Conservation (phyloP, 306 rosid species). For the Vigna nakashimae region DNA sequence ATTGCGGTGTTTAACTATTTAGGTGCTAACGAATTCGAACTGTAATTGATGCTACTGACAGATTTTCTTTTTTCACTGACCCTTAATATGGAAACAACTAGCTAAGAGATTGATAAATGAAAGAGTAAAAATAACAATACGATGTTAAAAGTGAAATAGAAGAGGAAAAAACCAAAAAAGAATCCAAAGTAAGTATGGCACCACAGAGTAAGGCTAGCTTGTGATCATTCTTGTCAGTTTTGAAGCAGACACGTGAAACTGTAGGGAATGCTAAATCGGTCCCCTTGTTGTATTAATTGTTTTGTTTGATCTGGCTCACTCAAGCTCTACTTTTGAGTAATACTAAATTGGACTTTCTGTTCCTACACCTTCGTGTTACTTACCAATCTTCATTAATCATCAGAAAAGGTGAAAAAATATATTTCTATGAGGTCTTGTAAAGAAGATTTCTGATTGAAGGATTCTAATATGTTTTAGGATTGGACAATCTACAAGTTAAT, state of each 20-base stretch:
- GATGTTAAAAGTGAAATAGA: background rate
- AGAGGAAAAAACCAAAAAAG: background rate
- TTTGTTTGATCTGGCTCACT: background rate
- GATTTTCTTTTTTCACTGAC: background rate
- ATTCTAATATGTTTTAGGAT: too few species aligned
- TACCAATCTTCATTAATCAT: too few species aligned
- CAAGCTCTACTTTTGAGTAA: too few species aligned
- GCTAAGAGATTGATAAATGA: background rate
- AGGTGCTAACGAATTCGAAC: background rate
- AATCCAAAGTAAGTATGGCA: background rate
- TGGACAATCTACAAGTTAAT: too few species aligned
- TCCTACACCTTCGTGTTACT: too few species aligned
- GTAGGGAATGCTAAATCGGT: background rate
- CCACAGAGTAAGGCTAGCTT: constrained; percentile 34
- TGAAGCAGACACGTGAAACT: constrained; percentile 22
- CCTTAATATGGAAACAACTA: background rate
- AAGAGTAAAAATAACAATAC: background rate
- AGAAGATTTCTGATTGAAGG: too few species aligned
- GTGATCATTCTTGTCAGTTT: constrained; percentile 46
- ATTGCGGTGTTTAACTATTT: too few species aligned
- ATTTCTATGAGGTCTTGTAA: too few species aligned
- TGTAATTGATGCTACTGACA: background rate
- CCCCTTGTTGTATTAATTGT: constrained; percentile 29
- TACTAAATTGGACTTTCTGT: too few species aligned
- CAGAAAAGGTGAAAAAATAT: too few species aligned